Evolutionary conservation across 495 filamentous ascomycete genomes (phyloP).

Genomic region (Neurospora pannonica): DNA sequence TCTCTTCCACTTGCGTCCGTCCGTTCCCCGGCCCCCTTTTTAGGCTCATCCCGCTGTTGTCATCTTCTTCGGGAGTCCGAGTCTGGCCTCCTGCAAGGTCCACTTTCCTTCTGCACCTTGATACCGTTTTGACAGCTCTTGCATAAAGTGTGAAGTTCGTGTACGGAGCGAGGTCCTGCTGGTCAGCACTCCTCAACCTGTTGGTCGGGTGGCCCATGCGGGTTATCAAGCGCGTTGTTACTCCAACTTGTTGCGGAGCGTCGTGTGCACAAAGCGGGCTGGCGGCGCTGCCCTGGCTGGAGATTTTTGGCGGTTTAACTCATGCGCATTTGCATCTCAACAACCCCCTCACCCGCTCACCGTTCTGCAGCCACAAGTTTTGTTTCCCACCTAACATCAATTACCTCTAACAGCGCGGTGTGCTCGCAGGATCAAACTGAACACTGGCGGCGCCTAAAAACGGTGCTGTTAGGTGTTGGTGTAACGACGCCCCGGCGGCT

Average conservation of each 20-base stretch:
- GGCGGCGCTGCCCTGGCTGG: background rate
- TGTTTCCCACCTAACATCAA: background rate
- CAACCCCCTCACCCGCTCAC: background rate
- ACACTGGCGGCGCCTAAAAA: background rate
- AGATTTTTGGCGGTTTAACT: background rate
- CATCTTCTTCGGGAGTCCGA: slow-evolving; percentile 13
- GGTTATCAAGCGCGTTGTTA: background rate
- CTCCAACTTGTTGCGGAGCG: background rate
- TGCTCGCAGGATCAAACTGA: background rate
- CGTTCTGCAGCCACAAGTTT: background rate
- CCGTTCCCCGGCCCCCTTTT: slow-evolving; percentile 9
- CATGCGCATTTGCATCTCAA: background rate
- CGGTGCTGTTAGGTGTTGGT: background rate
- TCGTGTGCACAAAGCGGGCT: background rate
- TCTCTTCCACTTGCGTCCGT: background rate
- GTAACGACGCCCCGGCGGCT: background rate
- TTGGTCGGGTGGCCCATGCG: background rate
- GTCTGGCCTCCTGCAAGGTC: slow-evolving; percentile 7
- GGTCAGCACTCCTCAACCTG: too few relatives aligned
- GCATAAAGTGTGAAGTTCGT: slow-evolving; percentile 3
- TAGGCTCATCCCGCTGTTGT: slow-evolving; percentile 23
- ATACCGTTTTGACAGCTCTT: slow-evolving; percentile 11
- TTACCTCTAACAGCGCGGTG: background rate
- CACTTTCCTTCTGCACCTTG: slow-evolving; percentile 6
- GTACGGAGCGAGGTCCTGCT: background rate